Base-by-base conservation (phyloP, 208 protist genomes). In the Trypanosoma scelopori region DNA sequence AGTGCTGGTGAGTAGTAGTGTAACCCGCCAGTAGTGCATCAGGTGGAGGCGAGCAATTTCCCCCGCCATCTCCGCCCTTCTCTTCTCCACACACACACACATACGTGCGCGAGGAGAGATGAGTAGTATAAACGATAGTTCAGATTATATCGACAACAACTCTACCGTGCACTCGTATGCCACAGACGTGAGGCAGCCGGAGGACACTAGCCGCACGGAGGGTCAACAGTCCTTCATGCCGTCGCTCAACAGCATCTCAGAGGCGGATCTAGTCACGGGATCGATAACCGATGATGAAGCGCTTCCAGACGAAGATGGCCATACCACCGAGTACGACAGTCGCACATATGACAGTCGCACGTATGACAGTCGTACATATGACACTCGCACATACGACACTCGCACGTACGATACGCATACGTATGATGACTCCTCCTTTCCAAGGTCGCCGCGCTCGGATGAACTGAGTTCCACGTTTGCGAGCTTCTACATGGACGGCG, bases 381-480 rank as follows among this genome's bases (percentile, higher is more conserved):
- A 67, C 12, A 55, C 22, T 57, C 53, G 61, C 27, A 57, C 55
- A 32, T 68, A 69, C 46, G 42, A 62, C 46, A 59, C 49, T 23
- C 32, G 59, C 41, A 69, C 69, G 11, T 61, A 43, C 66, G 55
- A 65, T 35, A 67, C 52, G 0, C 55, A 52, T 20, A 72, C 60
- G 20, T 78, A 78, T 55, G 67, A 86, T 63, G 79, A 90, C 63
- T 84, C 69, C 22, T 76, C 74, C 2, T 65, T 87, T 42, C 58
- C 58, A 20, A 71, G 78, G 55, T 92, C 85, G 6, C 84, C 89
- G 11, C 67, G 74, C 39, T 91, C 84, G 1, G 62, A 71, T 57
- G 82, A 91, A 58, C 73, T 91, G 55, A 92, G 86, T 74, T 91
- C 89, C 12, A 91, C 89, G 22, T 89, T 91, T 55, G 74, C 80